These are phyloP conservation scores for Umbelopsis sp. DNA, from an alignment of 371 early-diverging fungal genomes.

Conservation along the genomic window DNA sequence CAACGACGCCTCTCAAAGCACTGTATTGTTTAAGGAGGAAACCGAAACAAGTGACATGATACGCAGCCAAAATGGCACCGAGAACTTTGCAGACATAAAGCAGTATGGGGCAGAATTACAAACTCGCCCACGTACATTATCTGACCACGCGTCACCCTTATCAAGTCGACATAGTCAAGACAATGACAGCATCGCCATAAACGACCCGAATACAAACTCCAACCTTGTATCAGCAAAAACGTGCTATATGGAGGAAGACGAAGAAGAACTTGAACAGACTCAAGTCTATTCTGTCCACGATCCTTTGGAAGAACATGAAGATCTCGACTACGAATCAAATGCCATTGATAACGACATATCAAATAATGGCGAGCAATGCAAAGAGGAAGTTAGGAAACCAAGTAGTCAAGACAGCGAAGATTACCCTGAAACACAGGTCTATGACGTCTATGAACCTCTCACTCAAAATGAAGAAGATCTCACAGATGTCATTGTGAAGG, in stretches of 20 bases:
- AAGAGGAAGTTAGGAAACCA: background rate
- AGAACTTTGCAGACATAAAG: background rate
- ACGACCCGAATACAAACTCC: background rate
- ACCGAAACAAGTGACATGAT: background rate
- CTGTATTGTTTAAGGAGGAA: background rate
- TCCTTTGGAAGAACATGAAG: conserved; percentile 12
- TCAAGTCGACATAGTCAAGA: background rate
- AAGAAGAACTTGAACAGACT: background rate
- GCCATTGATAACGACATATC: background rate
- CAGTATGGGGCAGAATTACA: background rate
- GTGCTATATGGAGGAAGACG: background rate
- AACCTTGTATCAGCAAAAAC: background rate
- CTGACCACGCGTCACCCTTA: background rate
- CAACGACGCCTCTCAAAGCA: background rate
- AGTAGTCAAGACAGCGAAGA: background rate
- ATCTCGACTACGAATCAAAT: background rate
- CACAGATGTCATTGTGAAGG: background rate
- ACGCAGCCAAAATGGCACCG: background rate
- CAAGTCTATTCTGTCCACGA: conserved; percentile 8
- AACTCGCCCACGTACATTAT: background rate
- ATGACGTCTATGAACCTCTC: conserved; percentile 9
- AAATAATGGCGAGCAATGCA: background rate
- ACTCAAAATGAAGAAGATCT: background rate
- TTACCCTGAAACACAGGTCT: conserved; percentile 1
- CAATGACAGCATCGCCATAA: background rate